Conservation (phyloP, 2,329 filamentous ascomycete genomes). For the Amauroascus niger region DNA sequence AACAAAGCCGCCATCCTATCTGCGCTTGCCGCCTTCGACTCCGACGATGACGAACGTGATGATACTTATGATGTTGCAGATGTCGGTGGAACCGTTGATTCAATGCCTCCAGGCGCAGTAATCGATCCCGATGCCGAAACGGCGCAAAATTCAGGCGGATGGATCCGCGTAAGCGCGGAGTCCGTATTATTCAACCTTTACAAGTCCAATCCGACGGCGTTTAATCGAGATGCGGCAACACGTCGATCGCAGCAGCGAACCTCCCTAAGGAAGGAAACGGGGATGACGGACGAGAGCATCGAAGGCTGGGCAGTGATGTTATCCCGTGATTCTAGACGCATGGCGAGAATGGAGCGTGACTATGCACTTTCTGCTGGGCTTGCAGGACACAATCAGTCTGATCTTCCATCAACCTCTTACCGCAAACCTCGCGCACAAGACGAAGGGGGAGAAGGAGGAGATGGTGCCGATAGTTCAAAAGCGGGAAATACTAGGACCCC, state of each 20-base stretch:
- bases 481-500: constrained; percentile 33
- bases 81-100: constrained; percentile 79
- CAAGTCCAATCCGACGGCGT: constrained; percentile 53
- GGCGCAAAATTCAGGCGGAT: constrained; percentile 29
- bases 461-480: constrained; percentile 45
- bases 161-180: constrained; percentile 39
- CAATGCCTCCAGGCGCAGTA: constrained; percentile 38
- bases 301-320: constrained; percentile 94
- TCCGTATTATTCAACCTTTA: constrained; percentile 64
- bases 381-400: constrained; percentile 42
- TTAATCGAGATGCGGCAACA: constrained; percentile 61
- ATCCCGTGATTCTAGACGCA: constrained; percentile 57
- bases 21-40: constrained; percentile 79
- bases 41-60: constrained; percentile 90
- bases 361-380: constrained; percentile 55
- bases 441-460: constrained; percentile 32
- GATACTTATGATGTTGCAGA: constrained; percentile 93
- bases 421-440: constrained; percentile 26
- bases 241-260: constrained; percentile 54
- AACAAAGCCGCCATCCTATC: constrained; percentile 81
- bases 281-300: constrained; percentile 86
- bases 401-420: constrained; percentile 59
- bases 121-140: constrained; percentile 48
- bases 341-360: constrained; percentile 60
- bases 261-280: constrained; percentile 62